Conservation (phyloP, 2,329 filamentous ascomycete genomes). For the Fusarium bactridioides region DNA sequence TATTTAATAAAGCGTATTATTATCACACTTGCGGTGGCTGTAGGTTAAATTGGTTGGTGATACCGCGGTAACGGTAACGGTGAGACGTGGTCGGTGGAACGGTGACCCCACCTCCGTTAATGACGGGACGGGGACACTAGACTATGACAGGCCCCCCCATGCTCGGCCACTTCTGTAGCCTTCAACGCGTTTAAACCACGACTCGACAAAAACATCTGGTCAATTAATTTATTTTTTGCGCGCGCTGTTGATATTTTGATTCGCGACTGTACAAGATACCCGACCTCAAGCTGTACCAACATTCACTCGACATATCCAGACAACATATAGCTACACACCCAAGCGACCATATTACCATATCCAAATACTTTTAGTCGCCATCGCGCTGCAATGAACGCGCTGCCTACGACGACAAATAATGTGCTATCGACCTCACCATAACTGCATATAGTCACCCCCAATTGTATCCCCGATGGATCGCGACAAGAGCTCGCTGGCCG, state of each 20-base stretch:
- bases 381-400: constrained; percentile 39
- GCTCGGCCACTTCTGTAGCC: constrained; percentile 1
- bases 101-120: constrained; percentile 10
- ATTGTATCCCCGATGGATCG: constrained; percentile 36
- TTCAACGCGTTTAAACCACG: constrained; percentile 25
- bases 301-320: neutral
- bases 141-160: constrained; percentile 11
- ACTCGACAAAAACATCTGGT: constrained; percentile 34
- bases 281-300: neutral
- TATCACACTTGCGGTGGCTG: neutral
- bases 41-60: neutral
- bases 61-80: neutral
- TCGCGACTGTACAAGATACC: constrained; percentile 14
- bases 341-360: neutral
- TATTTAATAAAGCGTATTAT: neutral
- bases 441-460: constrained; percentile 8
- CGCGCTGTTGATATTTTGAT: constrained; percentile 26
- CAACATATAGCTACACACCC: neutral
- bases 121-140: constrained; percentile 12
- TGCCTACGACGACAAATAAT: constrained; percentile 19
- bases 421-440: constrained; percentile 27
- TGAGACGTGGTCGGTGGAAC: neutral
- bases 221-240: constrained; percentile 25
- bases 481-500: constrained; percentile 34
- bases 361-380: neutral